A percentile compares a stretch with the other conserved stretches of the same genome.
These are phyloP conservation scores for Lunularia cruciata DNA, from an alignment of 225 moss, liverwort and hornwort genomes.

Conservation along the genomic window DNA sequence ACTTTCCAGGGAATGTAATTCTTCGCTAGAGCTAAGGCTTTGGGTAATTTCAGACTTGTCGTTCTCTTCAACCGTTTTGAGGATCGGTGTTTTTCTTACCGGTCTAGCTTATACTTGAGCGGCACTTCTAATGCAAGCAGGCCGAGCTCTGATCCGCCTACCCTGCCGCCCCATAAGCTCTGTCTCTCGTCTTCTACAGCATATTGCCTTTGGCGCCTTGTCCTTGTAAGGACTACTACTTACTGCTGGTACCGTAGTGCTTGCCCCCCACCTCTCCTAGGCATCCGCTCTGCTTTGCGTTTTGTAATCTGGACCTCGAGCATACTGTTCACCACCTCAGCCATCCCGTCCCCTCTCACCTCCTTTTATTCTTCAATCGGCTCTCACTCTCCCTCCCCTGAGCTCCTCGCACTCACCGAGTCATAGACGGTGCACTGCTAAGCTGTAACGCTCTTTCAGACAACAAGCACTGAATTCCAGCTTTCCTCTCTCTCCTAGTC, in stretches of 20 bases:
- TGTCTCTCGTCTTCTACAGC: neutral
- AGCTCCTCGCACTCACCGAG: neutral
- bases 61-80: neutral
- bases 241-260: neutral
- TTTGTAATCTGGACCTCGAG: neutral
- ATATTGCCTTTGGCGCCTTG: neutral
- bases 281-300: neutral
- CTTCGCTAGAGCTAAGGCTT: neutral
- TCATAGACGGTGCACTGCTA: neutral
- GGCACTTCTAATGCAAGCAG: neutral
- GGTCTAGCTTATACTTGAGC: neutral
- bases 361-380: neutral
- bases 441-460: neutral
- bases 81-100: neutral
- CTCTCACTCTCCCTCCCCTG: neutral
- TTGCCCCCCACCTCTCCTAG: neutral
- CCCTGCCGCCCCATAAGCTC: neutral
- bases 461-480: neutral
- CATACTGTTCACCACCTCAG: neutral
- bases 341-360: neutral
- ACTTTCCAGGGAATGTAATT: neutral
- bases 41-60: neutral
- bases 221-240: neutral
- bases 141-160: neutral
- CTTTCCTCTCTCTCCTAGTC: neutral